Base-by-base conservation (phyloP, 768 basidiomycete species). In the Amanita phalloides region DNA sequence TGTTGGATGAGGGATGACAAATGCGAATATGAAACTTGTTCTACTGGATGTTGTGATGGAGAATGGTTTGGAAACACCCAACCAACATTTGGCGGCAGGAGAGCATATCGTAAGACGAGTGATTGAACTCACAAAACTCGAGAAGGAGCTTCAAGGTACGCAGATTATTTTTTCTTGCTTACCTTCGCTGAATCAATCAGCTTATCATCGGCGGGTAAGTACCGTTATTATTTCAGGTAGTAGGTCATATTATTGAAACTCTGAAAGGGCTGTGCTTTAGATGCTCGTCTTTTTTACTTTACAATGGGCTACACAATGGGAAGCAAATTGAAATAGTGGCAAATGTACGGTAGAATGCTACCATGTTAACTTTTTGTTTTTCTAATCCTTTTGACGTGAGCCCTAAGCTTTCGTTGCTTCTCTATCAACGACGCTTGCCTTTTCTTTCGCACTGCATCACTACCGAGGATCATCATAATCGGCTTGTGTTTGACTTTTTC, bases 401-500 rank as follows among this genome's bases (percentile, higher is more conserved):
- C 49, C 28, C 49, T 26, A 33, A 51, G 49, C 20, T 51, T 51
- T 3, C 49, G 81, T 65, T 92, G 90, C 65, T 91, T 92, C 54
- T 91, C 84, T 57, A 81, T 73, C 59, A 92, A 64, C 0, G 83
- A 86, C 21, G 82, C 82, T 69, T 86, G 89, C 71, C 88, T 90
- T 71, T 92, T 91, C 1, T 86, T 73, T 56, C 74, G 72, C n/a
- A 91, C 86, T 1, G 82, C 80, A 1, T 76, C 76, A 53, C 86
- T 89, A 46, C 82, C 75, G 55, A 91, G 68, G 49, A 90, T 82
- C 90, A 91, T 92, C 93, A 95, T 94, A 57, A 95, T 78, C 23
- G 93, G 93, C 66, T 97, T 96, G 66, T 94, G 93, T 63, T 86
- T 78, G 36, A 82, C 79, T 78, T 96, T 96, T 70, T 95, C 90